Evolutionary conservation across 2,329 filamentous ascomycete species (phyloP).

Genomic region (Rugonectria rugulosa): DNA sequence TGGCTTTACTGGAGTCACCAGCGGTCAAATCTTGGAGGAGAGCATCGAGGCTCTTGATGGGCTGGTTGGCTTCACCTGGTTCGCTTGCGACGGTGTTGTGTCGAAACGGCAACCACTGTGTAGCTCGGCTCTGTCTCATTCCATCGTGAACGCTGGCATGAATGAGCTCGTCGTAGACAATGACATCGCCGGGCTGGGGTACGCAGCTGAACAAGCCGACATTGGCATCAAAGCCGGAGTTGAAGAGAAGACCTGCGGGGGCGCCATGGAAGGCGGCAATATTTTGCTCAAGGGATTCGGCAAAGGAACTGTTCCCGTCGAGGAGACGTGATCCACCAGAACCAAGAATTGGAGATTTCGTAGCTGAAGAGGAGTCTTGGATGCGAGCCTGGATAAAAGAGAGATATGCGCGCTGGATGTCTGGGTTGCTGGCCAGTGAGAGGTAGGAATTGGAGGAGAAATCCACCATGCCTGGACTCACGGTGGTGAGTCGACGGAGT

Average conservation of each 20-base stretch:
- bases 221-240: constrained; percentile 72
- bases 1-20: constrained; percentile 39
- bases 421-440: constrained; percentile 66
- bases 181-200: constrained; percentile 65
- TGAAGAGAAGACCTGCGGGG: constrained; percentile 58
- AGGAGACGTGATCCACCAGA: constrained; percentile 62
- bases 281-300: constrained; percentile 54
- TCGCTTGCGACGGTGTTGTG: constrained; percentile 56
- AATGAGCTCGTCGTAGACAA: constrained; percentile 78
- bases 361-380: constrained; percentile 13
- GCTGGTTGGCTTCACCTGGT: neutral
- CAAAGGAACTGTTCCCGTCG: constrained; percentile 57
- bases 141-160: constrained; percentile 84
- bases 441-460: constrained; percentile 84
- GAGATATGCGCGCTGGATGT: constrained; percentile 71
- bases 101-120: constrained; percentile 55
- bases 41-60: constrained; percentile 34
- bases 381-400: constrained; percentile 38
- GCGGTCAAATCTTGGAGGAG: constrained; percentile 43
- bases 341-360: constrained; percentile 46
- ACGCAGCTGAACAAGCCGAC: constrained; percentile 67
- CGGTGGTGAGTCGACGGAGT: constrained; percentile 58
- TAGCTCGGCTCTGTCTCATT: constrained; percentile 70
- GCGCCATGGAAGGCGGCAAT: constrained; percentile 59
- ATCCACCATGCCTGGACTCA: constrained; percentile 74